phyloP scores from a whole-genome alignment of 2,329 filamentous ascomycete species.

The Dactylellina haptotyla region DNA sequence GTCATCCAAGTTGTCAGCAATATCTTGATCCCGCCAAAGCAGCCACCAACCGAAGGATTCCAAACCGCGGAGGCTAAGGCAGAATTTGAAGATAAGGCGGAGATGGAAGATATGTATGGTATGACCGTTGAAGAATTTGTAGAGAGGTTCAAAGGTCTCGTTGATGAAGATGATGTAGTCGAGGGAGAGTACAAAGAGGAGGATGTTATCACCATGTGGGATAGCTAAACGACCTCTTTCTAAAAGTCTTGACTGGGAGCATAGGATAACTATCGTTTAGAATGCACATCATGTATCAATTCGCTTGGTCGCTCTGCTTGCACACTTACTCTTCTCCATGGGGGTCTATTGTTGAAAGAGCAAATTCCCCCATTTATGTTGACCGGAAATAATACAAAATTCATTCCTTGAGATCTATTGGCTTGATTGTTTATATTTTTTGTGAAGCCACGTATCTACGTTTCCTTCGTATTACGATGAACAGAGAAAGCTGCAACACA shows the following conservation, averaged over 20 bases:
- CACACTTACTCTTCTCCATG: neutral
- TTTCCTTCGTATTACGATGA: too few species aligned
- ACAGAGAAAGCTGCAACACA: too few species aligned
- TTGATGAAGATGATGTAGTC: conserved; percentile 20
- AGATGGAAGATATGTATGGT: conserved; percentile 23
- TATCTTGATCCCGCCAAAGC: conserved; percentile 77
- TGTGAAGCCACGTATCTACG: too few species aligned
- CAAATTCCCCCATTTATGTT: neutral
- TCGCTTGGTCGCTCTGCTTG: neutral
- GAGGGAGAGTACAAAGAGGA: conserved; percentile 35
- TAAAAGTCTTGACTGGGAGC: neutral
- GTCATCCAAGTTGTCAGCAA: conserved; percentile 80
- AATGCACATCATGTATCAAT: too few species aligned
- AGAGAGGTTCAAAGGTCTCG: conserved; percentile 38
- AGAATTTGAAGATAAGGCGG: neutral
- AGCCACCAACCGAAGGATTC: conserved; percentile 54
- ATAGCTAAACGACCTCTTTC: neutral
- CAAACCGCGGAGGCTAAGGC: neutral
- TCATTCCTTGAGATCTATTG: neutral
- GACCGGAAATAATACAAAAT: neutral
- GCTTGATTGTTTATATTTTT: too few species aligned
- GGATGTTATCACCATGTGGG: conserved; percentile 31
- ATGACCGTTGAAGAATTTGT: conserved; percentile 38
- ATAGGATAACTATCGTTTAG: neutral
- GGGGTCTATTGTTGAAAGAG: neutral